Percentiles rank a stretch among this genome's conserved stretches.
Conservation (phyloP, 768 basidiomycete genomes). For the Pluteus cervinus region DNA sequence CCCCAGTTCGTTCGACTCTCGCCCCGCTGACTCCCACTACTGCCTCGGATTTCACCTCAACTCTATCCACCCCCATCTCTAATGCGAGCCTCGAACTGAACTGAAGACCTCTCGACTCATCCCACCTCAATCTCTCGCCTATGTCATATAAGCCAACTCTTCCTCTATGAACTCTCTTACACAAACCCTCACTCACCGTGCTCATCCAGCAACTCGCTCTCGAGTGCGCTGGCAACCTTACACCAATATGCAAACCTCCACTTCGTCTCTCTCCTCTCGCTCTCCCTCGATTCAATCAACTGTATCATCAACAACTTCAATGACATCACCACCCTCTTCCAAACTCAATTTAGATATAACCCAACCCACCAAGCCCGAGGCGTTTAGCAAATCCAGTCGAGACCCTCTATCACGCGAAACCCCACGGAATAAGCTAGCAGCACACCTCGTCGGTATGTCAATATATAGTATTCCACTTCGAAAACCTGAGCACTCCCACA, state of each 20-base stretch:
- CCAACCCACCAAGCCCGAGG: conserved; percentile 23
- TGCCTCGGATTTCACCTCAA: conserved; percentile 5
- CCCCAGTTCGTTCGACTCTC: conserved; percentile 9
- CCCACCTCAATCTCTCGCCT: conserved; percentile 18
- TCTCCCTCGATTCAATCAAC: conserved; percentile 36
- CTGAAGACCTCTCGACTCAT: conserved; percentile 9
- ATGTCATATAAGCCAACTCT: conserved; percentile 24
- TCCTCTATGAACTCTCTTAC: conserved; percentile 34
- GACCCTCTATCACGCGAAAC: conserved; percentile 26
- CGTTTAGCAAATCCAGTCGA: conserved; percentile 24
- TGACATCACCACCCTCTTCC: conserved; percentile 39
- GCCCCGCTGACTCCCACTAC: conserved; percentile 3
- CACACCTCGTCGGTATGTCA: conserved; percentile 65
- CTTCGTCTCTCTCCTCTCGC: conserved; percentile 27
- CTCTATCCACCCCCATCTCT: conserved; percentile 15
- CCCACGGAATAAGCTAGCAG: conserved; percentile 60
- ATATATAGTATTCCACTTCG: conserved; percentile 2
- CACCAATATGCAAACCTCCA: conserved; percentile 35
- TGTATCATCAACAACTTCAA: conserved; percentile 52
- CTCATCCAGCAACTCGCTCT: conserved; percentile 59
- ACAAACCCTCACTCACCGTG: conserved; percentile 62
- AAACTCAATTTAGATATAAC: conserved; percentile 15
- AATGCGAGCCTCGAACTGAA: conserved; percentile 35
- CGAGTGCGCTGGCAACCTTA: conserved; percentile 83
- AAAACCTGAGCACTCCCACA: conserved; percentile 16